These are phyloP conservation scores for Myriosclerotinia curreyana DNA, from an alignment of 2,329 filamentous ascomycete genomes.

Conservation along the genomic window DNA sequence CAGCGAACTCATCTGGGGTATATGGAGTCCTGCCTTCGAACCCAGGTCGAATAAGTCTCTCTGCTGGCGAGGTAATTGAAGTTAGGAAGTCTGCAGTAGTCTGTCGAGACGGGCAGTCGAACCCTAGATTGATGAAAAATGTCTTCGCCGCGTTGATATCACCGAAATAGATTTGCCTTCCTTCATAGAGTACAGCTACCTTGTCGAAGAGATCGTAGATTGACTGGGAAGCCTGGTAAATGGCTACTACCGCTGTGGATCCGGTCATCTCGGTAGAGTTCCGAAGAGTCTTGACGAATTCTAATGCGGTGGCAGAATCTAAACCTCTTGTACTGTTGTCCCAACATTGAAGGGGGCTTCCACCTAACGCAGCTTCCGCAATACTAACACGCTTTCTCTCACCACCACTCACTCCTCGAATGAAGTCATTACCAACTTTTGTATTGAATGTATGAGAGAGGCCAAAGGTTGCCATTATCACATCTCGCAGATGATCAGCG, in stretches of 20 bases:
- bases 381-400: slow-evolving; percentile 80
- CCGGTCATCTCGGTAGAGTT: slow-evolving; percentile 61
- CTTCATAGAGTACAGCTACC: slow-evolving; percentile 63
- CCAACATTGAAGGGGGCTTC: slow-evolving; percentile 68
- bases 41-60: slow-evolving; percentile 53
- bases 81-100: slow-evolving; percentile 66
- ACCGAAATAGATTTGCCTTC: slow-evolving; percentile 71
- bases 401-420: slow-evolving; percentile 68
- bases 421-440: slow-evolving; percentile 70
- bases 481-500: slow-evolving; percentile 51
- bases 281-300: slow-evolving; percentile 67
- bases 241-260: slow-evolving; percentile 62
- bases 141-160: slow-evolving; percentile 58
- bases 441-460: slow-evolving; percentile 70
- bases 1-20: slow-evolving; percentile 54
- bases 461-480: slow-evolving; percentile 66
- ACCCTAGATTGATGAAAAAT: slow-evolving; percentile 71
- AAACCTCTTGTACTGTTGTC: slow-evolving; percentile 73
- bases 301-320: slow-evolving; percentile 69
- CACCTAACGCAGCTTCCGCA: slow-evolving; percentile 64
- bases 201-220: slow-evolving; percentile 67
- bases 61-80: slow-evolving; percentile 63
- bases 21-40: slow-evolving; percentile 56
- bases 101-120: slow-evolving; percentile 62
- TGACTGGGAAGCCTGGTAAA: slow-evolving; percentile 69